Evolutionary conservation across 768 basidiomycete species (phyloP), one percentile per base, ranked within the genome.

Genomic region (Hypsizygus marmoreus): DNA sequence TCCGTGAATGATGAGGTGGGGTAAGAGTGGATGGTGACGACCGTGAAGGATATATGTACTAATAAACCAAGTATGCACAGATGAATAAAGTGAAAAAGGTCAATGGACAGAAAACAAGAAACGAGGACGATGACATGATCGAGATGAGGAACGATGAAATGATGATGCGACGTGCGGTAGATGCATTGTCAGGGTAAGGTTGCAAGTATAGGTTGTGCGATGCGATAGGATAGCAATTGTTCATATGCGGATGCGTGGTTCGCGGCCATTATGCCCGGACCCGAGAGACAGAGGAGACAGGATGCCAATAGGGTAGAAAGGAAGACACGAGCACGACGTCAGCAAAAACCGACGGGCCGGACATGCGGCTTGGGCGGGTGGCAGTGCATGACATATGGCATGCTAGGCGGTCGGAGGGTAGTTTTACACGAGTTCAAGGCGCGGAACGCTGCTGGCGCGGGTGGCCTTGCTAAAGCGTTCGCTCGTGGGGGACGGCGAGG

Each of bases 401-500:
- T 5, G 6, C 6, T 7, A 17, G 32, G 13, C n/a, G 19, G 32
- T 30, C 29, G 29, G n/a, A 8, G 29, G n/a, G 29, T n/a, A 16
- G 14, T 45, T 10, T 46, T 57, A 60, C 49, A 57, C 51, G 49
- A 61, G 48, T 47, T 58, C 56, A 32, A 60, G 60, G 40, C 42
- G 62, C 45, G 53, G 64, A 56, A 50, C 45, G 59, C 60, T 57
- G 56, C 62, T 46, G 49, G 65, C 67, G 29, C 68, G 66, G 25
- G 64, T 70, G 16, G 66, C 63, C 59, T 74, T 69, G 56, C 66
- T 75, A 65, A 76, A 76, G 44, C 81, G 81, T 46, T 77, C 68
- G 41, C 77, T 74, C 1, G 79, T 71, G 8, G 79, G 81, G 1
- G 84, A 84, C 6, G 88, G 88, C 1, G 86, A 84, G 12, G 82